Evolutionary conservation across 352 stramenopile species (phyloP).

Genomic region (Phytophthora capsici): DNA sequence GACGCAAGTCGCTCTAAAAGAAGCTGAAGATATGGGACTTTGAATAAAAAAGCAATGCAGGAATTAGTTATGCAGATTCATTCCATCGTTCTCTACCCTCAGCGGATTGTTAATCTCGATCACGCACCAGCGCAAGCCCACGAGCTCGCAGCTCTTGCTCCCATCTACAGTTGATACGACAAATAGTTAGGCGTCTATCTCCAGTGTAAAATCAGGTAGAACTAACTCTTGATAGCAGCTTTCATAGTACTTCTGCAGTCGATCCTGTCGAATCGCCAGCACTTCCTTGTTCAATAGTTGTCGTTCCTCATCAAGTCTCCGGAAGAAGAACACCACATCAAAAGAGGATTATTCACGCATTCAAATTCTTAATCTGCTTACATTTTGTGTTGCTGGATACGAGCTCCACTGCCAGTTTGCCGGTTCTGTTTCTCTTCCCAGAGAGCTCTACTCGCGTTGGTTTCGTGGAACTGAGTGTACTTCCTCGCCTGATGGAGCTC

Average conservation of each 20-base stretch:
- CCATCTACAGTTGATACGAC: constrained; percentile 43
- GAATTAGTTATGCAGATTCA: no score
- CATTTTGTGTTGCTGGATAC: constrained; percentile 62
- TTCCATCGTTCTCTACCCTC: no score
- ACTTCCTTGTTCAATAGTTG: constrained; percentile 82
- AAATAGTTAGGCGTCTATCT: neutral
- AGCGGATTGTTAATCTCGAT: constrained; percentile 58
- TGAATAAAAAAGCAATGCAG: constrained; percentile 18
- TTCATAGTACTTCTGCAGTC: constrained; percentile 78
- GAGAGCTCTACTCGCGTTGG: constrained; percentile 51
- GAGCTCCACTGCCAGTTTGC: constrained; percentile 53
- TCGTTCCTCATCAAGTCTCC: constrained; percentile 71
- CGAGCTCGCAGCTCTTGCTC: constrained; percentile 71
- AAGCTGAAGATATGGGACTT: constrained; percentile 64
- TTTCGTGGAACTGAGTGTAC: constrained; percentile 61
- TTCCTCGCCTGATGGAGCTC: constrained; percentile 67
- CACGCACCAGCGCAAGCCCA: constrained; percentile 72
- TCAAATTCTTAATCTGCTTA: constrained; percentile 22
- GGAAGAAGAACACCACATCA: neutral
- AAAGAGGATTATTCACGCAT: neutral
- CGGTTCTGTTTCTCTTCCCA: constrained; percentile 84
- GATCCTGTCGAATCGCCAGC: constrained; percentile 64
- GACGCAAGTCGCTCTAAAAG: constrained; percentile 55
- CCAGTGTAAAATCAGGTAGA: neutral
- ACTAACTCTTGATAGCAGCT: constrained; percentile 74